A percentile compares a stretch with the other conserved stretches of the same genome.
Evolutionary conservation across 768 basidiomycete genomes (phyloP).

Genomic region (Phaffia australis): DNA sequence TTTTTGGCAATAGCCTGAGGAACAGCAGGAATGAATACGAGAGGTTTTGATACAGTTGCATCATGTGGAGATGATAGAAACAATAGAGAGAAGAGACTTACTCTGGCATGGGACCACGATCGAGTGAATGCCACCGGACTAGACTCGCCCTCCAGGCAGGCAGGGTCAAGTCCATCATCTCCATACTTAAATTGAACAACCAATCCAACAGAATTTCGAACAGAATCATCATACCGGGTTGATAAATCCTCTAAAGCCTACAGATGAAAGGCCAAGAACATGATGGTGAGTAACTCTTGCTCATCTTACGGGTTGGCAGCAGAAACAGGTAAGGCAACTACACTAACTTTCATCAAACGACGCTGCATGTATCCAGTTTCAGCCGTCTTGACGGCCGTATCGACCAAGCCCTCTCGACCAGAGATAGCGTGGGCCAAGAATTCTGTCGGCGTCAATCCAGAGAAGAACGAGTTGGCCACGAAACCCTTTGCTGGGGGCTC

Average conservation of each 20-base stretch:
- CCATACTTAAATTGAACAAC: conserved; percentile 96
- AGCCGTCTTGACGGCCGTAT: conserved; percentile 98
- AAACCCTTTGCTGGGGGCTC: conserved; percentile 97
- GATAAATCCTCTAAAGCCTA: conserved; percentile 86
- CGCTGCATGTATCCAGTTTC: conserved; percentile 99
- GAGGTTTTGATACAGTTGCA: not conserved
- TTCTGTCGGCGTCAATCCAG: conserved; percentile 81
- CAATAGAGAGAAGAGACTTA: conserved; percentile 35
- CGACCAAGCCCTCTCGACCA: conserved; percentile 94
- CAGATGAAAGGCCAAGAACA: not conserved
- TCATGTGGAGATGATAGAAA: not conserved
- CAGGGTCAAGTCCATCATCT: conserved; percentile 93
- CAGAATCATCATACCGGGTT: conserved; percentile 89
- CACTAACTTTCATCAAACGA: conserved; percentile 73
- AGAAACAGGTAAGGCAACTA: not conserved
- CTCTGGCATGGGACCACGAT: conserved; percentile 74
- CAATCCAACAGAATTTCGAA: conserved; percentile 86
- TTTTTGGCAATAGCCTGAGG: conserved; percentile 53
- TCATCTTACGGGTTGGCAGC: not conserved
- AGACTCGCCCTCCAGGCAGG: conserved; percentile 88
- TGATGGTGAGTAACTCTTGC: not conserved
- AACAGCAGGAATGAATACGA: not conserved
- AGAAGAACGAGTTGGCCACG: conserved; percentile 93
- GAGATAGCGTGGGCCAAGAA: conserved; percentile 99
- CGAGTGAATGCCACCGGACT: conserved; percentile 83